phyloP scores from a whole-genome alignment of 331 rosid genomes.

The Malus hybrid region DNA sequence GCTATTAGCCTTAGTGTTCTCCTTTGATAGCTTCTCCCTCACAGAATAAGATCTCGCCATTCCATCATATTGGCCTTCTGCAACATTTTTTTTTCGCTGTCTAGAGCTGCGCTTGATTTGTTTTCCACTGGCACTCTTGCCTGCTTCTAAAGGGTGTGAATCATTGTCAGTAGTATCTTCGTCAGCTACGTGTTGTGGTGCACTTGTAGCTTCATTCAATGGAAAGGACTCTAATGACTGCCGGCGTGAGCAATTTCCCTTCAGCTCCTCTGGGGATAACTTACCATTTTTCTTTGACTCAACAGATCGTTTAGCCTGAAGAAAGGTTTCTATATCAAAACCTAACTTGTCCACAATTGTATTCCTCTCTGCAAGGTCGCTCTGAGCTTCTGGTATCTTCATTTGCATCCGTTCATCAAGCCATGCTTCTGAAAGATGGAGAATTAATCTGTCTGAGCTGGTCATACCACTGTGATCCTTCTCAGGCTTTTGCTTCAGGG shows the following conservation, averaged over 20 bases:
- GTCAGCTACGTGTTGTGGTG: constrained; percentile 33
- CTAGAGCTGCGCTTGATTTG: constrained; percentile 13
- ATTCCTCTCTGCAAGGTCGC: constrained; percentile 28
- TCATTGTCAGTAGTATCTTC: constrained; percentile 27
- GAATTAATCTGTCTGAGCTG: constrained; percentile 42
- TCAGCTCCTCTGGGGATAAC: constrained; percentile 35
- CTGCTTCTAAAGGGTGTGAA: constrained; percentile 9
- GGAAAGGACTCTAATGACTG: constrained; percentile 53
- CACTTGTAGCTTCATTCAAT: constrained; percentile 34
- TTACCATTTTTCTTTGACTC: constrained; percentile 29
- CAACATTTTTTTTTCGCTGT: constrained; percentile 2
- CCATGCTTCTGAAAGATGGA: constrained; percentile 83
- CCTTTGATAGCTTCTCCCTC: constrained; percentile 21
- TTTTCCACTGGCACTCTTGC: constrained; percentile 16
- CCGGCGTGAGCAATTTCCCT: constrained; percentile 36
- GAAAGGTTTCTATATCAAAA: constrained; percentile 68
- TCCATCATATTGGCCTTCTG: constrained; percentile 13
- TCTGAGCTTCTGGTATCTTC: constrained; percentile 33
- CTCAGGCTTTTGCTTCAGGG: constrained; percentile 34
- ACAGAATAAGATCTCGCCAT: constrained; percentile 17
- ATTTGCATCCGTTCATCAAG: constrained; percentile 75
- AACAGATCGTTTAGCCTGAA: constrained; percentile 40
- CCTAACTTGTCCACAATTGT: constrained; percentile 67
- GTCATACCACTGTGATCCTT: constrained; percentile 26
- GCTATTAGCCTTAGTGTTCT: constrained; percentile 9